A percentile compares a stretch with the other conserved stretches of the same genome.
Evolutionary conservation across 345 rosid genomes (phyloP).

Genomic region (Gossypium mustelinum): DNA sequence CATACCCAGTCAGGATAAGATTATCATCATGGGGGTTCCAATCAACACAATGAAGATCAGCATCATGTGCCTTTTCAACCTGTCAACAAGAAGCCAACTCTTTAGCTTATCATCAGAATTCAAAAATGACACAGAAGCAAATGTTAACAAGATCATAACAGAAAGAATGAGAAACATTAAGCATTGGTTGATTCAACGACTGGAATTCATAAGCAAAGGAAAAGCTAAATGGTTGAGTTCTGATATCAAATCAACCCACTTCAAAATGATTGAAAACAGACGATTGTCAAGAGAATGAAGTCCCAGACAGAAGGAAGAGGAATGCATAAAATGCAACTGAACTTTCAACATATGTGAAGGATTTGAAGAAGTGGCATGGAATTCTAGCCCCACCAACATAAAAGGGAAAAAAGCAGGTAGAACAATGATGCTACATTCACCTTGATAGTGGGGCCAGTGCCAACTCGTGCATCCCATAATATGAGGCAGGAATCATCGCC

Average conservation of each 20-base stretch:
- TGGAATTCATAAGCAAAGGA: not conserved
- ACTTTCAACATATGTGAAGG: not conserved
- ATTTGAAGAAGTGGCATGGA: not conserved
- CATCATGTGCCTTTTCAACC: conserved; percentile 96
- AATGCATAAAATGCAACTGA: not conserved
- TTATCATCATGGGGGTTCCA: conserved; percentile 92
- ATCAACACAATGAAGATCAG: conserved; percentile 97
- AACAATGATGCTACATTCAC: conserved; percentile 24
- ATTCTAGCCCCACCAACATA: not conserved
- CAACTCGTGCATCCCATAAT: conserved; percentile 95
- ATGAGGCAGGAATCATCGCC: conserved; percentile 99
- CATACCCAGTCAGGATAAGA: conserved; percentile 88
- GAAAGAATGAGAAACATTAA: not conserved
- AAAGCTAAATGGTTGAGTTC: not conserved
- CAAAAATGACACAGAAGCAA: not conserved
- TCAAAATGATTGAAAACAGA: not conserved
- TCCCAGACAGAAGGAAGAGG: not conserved
- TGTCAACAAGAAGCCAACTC: conserved; percentile 27
- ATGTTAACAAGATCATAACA: not conserved
- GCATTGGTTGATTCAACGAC: not conserved
- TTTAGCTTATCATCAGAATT: not conserved
- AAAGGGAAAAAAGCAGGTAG: not conserved
- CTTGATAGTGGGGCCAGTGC: conserved; percentile 74
- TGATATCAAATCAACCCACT: not conserved
- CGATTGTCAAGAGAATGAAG: not conserved